Base-by-base conservation (phyloP, 208 protist genomes). In the Tritrichomonas musculus region DNA sequence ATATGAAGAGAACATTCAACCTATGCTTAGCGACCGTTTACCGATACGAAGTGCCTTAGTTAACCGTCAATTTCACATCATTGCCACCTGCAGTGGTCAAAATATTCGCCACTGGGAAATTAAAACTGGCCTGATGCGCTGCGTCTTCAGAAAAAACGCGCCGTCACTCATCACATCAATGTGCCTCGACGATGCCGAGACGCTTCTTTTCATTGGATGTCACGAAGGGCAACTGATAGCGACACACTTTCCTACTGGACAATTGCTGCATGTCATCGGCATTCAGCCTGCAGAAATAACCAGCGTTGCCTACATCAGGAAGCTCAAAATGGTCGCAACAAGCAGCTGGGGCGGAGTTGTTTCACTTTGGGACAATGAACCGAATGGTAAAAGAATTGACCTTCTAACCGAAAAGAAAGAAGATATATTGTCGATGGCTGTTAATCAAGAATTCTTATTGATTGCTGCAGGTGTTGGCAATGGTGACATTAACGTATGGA, bases 1-100 rank as follows among this genome's bases (percentile, higher is more conserved):
- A 39, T 88, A 88, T 30, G 77, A 88, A 57, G 77, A 88, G 30
- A 88, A 88, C 39, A 88, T 88, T 88, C 41, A 88, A 36, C 77
- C 77, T 39, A 88, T 57, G 77, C 9, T 60, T 1, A 53, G 41
- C 17, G 77, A 88, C 30, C 44, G 77, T 47, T 27, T 88, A 17
- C 77, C 77, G 17, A 88, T 88, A 11, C 41, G 77, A 14, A 14
- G 17, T 57, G 77, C 77, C 33, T 57, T 88, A n/a, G 41, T 53
- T 4, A 88, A 88, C 47, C 27, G 20, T 13, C 77, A 57, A 49
- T 88, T 88, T 30, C 77, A 88, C 30, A n/a, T 88, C 0, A 88
- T 88, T 4, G 25, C 41, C 5, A 88, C 77, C 39, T 88, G 77
- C 30, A 53, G 41, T 39, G 77, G 77, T 14, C 47, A 49, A 44